A percentile compares a stretch with the other conserved stretches of the same genome.
These are phyloP conservation scores for Podaxis sp. DNA, from an alignment of 768 basidiomycete genomes.

Conservation along the genomic window DNA sequence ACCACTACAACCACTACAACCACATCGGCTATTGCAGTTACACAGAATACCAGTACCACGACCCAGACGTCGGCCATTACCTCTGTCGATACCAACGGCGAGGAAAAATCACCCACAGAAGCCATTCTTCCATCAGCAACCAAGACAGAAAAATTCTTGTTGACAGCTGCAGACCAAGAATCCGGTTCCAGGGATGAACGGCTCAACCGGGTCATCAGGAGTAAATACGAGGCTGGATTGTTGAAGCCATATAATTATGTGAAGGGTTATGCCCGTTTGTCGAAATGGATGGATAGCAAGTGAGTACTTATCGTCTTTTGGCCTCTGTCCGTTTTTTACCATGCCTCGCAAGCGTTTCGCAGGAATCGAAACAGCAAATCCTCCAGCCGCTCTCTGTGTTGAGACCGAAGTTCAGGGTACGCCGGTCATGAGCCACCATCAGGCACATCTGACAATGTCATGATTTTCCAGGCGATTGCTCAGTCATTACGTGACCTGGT, in stretches of 20 bases:
- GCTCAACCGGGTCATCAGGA: constrained; percentile 85
- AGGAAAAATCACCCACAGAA: constrained; percentile 17
- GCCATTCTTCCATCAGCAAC: constrained; percentile 68
- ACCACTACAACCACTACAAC: constrained; percentile 2
- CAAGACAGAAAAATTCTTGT: constrained; percentile 82
- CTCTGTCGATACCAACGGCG: constrained; percentile 12
- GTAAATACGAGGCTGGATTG: constrained; percentile 95
- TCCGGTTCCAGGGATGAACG: constrained; percentile 88
- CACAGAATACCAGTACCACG: constrained; percentile 11
- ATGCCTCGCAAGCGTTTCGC: constrained; percentile 59
- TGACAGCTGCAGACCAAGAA: constrained; percentile 94
- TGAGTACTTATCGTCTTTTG: constrained; percentile 25
- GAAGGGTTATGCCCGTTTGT: constrained; percentile 88
- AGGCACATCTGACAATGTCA: not conserved
- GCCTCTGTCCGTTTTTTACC: constrained; percentile 1
- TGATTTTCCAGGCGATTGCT: constrained; percentile 57
- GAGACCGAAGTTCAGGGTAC: constrained; percentile 79
- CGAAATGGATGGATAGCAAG: constrained; percentile 95
- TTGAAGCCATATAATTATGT: constrained; percentile 96
- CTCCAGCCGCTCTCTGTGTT: constrained; percentile 83
- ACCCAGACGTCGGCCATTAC: constrained; percentile 12
- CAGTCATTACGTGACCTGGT: constrained; percentile 83
- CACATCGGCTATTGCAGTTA: constrained; percentile 12
- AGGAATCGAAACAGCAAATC: constrained; percentile 89
- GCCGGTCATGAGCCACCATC: constrained; percentile 17